Base-by-base conservation (phyloP, 1,284 basidiomycete genomes). In the Megacollybia platyphylla region DNA sequence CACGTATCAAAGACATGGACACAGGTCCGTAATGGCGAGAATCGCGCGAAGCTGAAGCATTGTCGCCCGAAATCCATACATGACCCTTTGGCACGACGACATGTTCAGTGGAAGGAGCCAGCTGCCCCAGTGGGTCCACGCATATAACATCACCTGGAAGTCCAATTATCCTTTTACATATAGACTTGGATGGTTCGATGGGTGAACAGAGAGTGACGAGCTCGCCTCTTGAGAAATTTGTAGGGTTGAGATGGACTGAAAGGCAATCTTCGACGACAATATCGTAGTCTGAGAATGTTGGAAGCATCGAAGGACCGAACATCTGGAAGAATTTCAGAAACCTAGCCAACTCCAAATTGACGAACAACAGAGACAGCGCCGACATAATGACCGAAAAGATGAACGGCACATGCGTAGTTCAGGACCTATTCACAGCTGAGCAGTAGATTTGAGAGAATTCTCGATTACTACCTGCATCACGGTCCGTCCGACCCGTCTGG, bases 31-130 rank as follows among this genome's bases (percentile, higher is more conserved):
- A 97, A 35, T 72, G 65, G 44, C 93, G 71, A 24, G 91, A 97
- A 61, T 97, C 94, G 7, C 80, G 78, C 36, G 89, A 92, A 51
- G 73, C 75, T 26, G 73, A 68, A 44, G 86, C 67, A 53, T 98
- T 98, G 65, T 98, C 94, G 9, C 94, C 94, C 24, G 71, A 75
- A 36, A 96, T 67, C 93, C 93, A 98, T n/a, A 97, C 60, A 58
- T 92, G 86, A 2, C 87, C 87, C 52, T 73, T 74, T 1, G 90
- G 88, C 6, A 93, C 63, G 24, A 80, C 57, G 11, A 88, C 71
- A 53, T 87, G 87, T 54, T 81, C 82, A 34, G 64, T 71, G 8
- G 72, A 75, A 17, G 72, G 72, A 15, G 76, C 72, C 49, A 63
- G 61, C 46, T 62, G 51, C n/a, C 79, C 78, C 3, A 77, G 81